Evolutionary conservation across 495 filamentous ascomycete genomes (phyloP).

Genomic region (Niebla homalea): DNA sequence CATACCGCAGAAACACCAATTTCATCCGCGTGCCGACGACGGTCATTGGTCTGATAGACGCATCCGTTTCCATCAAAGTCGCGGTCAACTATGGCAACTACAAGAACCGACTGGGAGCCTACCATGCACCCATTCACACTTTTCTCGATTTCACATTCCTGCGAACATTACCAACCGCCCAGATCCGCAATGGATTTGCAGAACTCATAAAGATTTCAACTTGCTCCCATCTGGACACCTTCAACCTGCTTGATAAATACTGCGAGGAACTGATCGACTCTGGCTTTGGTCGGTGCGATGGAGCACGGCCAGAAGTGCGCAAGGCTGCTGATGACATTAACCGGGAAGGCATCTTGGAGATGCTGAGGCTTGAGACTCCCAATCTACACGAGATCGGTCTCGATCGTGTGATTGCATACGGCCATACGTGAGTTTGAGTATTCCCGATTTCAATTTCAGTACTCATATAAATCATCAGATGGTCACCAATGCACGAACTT

Average conservation of each 20-base stretch:
- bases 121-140: constrained; percentile 51
- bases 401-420: constrained; percentile 53
- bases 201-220: constrained; percentile 56
- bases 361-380: constrained; percentile 50
- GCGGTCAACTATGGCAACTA: constrained; percentile 53
- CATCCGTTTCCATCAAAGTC: constrained; percentile 51
- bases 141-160: constrained; percentile 56
- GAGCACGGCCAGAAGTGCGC: constrained; percentile 30
- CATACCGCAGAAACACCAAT: constrained; percentile 41
- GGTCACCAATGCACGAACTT: constrained; percentile 51
- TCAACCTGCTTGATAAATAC: constrained; percentile 45
- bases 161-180: constrained; percentile 41
- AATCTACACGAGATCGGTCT: constrained; percentile 52
- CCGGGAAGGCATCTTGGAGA: constrained; percentile 43
- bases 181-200: constrained; percentile 53
- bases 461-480: constrained; percentile 21
- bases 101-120: constrained; percentile 54
- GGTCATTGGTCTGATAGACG: constrained; percentile 53
- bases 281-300: constrained; percentile 41
- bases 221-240: constrained; percentile 44
- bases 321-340: constrained; percentile 48
- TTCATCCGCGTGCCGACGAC: constrained; percentile 49
- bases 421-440: constrained; percentile 37
- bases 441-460: not conserved
- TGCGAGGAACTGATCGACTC: constrained; percentile 45